phyloP scores from a whole-genome alignment of 2,329 filamentous ascomycete genomes.

The Cercospora berteroae region DNA sequence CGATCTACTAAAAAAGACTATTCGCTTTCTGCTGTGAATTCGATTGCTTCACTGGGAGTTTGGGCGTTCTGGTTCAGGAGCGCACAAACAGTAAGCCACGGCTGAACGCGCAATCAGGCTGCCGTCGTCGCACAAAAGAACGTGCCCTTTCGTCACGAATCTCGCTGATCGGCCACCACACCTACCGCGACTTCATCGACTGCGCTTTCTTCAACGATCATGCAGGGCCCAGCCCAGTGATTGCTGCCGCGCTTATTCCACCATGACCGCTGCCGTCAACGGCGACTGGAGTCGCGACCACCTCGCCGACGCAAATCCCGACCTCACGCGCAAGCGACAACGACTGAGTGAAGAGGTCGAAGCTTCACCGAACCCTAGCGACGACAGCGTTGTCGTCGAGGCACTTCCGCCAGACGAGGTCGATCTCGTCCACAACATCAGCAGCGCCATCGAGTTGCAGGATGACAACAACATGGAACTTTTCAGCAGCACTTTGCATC shows the following conservation, averaged over 20 bases:
- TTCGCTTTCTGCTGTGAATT: background rate
- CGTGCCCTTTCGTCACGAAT: conserved; percentile 2
- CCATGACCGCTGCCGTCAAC: conserved; percentile 4
- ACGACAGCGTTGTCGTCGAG: conserved; percentile 29
- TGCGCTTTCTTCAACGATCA: conserved; percentile 2
- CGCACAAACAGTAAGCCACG: background rate
- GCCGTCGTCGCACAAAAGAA: conserved; percentile 5
- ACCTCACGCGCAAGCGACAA: conserved; percentile 48
- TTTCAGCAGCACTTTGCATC: conserved; percentile 22
- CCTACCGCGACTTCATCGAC: background rate
- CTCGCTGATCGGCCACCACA: conserved; percentile 1
- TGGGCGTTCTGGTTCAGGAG: conserved; percentile 1
- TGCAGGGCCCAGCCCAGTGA: background rate
- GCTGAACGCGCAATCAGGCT: background rate
- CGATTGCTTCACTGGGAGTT: background rate
- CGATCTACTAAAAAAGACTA: background rate
- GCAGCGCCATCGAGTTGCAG: conserved; percentile 42
- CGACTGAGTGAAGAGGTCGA: conserved; percentile 41
- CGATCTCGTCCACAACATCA: conserved; percentile 40
- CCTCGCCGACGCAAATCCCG: conserved; percentile 46
- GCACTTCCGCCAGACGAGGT: conserved; percentile 41
- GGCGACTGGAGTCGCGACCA: conserved; percentile 39
- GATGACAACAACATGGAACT: conserved; percentile 29
- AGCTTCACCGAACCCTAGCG: conserved; percentile 28
- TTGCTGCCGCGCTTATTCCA: background rate